Percentiles rank a stretch among this genome's conserved stretches.
phyloP scores from a whole-genome alignment of 495 filamentous ascomycete genomes.

The Friedmanniomyces endolithicus region DNA sequence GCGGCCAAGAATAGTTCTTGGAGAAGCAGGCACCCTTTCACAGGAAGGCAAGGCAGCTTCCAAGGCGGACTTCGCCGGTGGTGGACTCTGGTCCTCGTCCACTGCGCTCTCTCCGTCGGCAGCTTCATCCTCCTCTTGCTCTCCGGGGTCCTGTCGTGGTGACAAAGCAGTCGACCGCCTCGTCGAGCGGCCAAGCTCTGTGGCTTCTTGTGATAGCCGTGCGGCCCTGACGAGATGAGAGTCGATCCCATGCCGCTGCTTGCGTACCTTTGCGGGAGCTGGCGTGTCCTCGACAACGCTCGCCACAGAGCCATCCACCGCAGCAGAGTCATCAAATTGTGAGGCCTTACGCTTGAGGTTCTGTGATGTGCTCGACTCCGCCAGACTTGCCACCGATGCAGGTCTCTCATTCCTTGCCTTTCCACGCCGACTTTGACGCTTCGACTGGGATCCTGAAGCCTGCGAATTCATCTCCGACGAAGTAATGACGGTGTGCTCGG shows the following conservation, averaged over 20 bases:
- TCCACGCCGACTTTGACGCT: constrained; percentile 5
- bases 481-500: not conserved
- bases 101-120: not conserved
- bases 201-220: constrained; percentile 5
- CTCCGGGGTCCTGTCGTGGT: not conserved
- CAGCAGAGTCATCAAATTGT: constrained; percentile 4
- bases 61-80: not conserved
- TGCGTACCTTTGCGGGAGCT: constrained; percentile 18
- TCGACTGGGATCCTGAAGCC: not conserved
- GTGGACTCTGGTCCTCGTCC: not conserved
- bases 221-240: not conserved
- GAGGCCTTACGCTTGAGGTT: constrained; percentile 20
- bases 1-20: constrained; percentile 18
- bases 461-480: too few species aligned
- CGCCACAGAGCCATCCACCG: constrained; percentile 6
- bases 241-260: constrained; percentile 4
- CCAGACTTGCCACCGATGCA: not conserved
- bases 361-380: not conserved
- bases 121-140: not conserved
- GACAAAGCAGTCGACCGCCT: not conserved
- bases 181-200: not conserved
- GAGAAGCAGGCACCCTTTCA: constrained; percentile 8
- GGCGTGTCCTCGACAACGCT: constrained; percentile 23
- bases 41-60: not conserved
- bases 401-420: constrained; percentile 5